These are phyloP conservation scores for Niveomyces coronatus DNA, from an alignment of 2,329 filamentous ascomycete species.

Conservation along the genomic window DNA sequence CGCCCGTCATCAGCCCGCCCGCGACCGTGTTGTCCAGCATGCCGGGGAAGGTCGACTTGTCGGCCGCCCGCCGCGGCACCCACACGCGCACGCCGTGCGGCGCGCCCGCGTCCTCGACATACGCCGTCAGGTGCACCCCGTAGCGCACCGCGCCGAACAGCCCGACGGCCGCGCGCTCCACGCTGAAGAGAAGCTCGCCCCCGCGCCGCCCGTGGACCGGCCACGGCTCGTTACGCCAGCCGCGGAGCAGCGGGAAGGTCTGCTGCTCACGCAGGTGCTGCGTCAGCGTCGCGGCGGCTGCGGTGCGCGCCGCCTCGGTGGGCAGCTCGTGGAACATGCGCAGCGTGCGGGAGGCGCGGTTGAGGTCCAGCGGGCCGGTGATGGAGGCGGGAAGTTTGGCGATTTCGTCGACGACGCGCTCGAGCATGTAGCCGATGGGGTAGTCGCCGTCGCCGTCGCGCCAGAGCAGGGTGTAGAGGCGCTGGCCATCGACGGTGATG, in stretches of 20 bases:
- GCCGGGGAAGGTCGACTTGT: constrained; percentile 80
- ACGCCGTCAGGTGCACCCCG: constrained; percentile 74
- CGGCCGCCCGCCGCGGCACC: constrained; percentile 65
- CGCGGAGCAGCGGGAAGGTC: constrained; percentile 62
- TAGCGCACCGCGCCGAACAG: constrained; percentile 70
- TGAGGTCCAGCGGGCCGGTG: constrained; percentile 50
- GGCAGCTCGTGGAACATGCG: constrained; percentile 46
- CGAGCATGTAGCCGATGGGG: constrained; percentile 52
- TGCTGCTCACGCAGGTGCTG: constrained; percentile 57
- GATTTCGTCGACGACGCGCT: constrained; percentile 39
- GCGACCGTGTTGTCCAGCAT: constrained; percentile 95
- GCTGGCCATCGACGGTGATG: constrained; percentile 42
- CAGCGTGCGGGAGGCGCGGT: constrained; percentile 50
- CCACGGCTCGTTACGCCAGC: constrained; percentile 76
- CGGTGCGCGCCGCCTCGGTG: constrained; percentile 53
- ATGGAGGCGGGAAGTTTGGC: constrained; percentile 38
- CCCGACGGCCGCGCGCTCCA: constrained; percentile 66
- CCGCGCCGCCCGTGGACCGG: constrained; percentile 60
- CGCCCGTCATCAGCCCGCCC: constrained; percentile 64
- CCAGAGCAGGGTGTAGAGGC: constrained; percentile 57
- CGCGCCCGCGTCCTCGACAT: constrained; percentile 35
- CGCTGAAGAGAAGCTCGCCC: constrained; percentile 55
- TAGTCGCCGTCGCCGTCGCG: constrained; percentile 51
- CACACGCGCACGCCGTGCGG: constrained; percentile 62
- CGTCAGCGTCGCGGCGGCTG: constrained; percentile 44